phyloP scores from a whole-genome alignment of 371 early-diverging fungal genomes.

The Circinella minor region DNA sequence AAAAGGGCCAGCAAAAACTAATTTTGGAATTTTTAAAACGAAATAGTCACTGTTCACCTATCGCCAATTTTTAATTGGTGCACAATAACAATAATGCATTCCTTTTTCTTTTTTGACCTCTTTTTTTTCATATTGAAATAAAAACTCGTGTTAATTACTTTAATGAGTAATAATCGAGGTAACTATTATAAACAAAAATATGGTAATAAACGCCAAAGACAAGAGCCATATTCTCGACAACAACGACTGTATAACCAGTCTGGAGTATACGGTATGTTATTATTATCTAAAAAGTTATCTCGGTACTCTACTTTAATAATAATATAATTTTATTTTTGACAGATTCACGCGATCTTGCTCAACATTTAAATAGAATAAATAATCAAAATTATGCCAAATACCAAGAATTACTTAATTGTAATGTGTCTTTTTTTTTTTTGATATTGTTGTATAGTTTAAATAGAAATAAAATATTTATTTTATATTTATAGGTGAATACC shows the following conservation, averaged over 20 bases:
- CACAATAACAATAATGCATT: no score
- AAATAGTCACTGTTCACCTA: no score
- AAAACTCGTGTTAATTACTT: not conserved
- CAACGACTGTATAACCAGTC: not conserved
- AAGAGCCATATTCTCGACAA: not conserved
- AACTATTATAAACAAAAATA: conserved; percentile 9
- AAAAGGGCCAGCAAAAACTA: no score
- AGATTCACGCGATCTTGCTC: not conserved
- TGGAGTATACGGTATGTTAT: not conserved
- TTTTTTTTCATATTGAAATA: not conserved
- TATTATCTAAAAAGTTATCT: no score
- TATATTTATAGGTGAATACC: not conserved
- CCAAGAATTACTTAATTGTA: conserved; percentile 1
- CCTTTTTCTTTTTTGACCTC: no score
- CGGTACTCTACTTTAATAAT: no score
- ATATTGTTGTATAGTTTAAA: no score
- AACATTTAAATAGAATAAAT: not conserved
- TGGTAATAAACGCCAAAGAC: conserved; percentile 11
- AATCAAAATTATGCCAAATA: not conserved
- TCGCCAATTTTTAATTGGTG: no score
- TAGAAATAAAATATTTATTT: no score
- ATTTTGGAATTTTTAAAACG: no score
- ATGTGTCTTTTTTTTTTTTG: not conserved
- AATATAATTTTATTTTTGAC: not conserved
- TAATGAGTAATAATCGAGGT: not conserved